phyloP scores from a whole-genome alignment of 108 stramenopile species.

The Nitzschia sp. region DNA sequence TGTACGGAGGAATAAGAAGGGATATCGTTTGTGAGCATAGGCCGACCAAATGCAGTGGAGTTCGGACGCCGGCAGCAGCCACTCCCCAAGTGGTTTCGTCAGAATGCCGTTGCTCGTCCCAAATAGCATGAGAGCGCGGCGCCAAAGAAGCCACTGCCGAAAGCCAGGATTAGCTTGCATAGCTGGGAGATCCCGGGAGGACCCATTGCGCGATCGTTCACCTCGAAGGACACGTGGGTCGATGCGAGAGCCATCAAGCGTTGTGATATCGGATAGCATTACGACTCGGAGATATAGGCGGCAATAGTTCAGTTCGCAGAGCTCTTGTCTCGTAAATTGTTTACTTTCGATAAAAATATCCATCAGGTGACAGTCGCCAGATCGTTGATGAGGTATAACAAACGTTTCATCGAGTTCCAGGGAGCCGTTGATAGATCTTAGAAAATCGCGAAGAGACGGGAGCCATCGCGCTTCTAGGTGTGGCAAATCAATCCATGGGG shows the following conservation, averaged over 20 bases:
- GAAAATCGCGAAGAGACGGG: background rate
- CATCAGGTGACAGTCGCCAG: background rate
- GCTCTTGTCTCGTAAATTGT: background rate
- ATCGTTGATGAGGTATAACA: background rate
- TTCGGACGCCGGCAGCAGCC: no score
- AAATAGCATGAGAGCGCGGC: background rate
- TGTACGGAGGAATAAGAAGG: no score
- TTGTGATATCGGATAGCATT: background rate
- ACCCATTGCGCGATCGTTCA: background rate
- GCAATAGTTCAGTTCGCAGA: conserved; percentile 5
- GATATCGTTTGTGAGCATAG: no score
- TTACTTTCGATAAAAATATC: background rate
- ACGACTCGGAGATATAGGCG: conserved; percentile 7
- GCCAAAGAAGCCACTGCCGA: background rate
- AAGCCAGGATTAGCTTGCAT: background rate
- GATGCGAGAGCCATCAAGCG: background rate
- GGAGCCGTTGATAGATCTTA: background rate
- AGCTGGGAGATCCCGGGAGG: background rate
- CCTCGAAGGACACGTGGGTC: background rate
- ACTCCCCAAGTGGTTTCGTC: no score
- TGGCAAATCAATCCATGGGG: background rate
- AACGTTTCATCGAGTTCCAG: background rate
- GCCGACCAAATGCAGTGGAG: no score
- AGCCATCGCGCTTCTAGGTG: conserved; percentile 7
- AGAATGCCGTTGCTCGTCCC: no score